Percentiles rank a stretch among this genome's conserved stretches.
phyloP scores from a whole-genome alignment of 768 basidiomycete genomes.

The Cyclocybe cylindracea region DNA sequence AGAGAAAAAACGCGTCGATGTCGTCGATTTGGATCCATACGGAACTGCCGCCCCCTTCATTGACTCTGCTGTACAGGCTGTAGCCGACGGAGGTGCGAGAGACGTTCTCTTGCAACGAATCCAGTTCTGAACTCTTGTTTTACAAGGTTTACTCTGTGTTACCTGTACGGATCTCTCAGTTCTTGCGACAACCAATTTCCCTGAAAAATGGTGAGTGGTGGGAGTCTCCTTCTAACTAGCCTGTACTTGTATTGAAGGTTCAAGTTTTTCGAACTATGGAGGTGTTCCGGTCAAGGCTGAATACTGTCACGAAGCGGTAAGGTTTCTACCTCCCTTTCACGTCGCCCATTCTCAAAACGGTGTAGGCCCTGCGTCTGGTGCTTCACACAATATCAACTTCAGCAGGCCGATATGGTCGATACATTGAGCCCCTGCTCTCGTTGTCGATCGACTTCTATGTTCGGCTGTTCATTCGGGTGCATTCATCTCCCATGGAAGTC shows the following conservation, averaged over 20 bases:
- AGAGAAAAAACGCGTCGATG: conserved; percentile 77
- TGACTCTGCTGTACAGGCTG: conserved; percentile 87
- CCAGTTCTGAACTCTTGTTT: background rate
- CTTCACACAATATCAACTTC: conserved; percentile 83
- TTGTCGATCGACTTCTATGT: conserved; percentile 98
- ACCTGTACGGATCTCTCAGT: conserved; percentile 97
- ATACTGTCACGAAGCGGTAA: conserved; percentile 90
- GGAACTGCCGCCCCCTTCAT: conserved; percentile 97
- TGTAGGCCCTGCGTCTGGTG: conserved; percentile 87
- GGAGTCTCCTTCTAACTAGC: background rate
- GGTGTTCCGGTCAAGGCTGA: conserved; percentile 90
- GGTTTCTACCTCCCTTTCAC: conserved; percentile 21
- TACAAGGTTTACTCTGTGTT: conserved; percentile 82
- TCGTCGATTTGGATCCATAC: conserved; percentile 97
- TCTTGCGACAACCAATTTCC: conserved; percentile 89
- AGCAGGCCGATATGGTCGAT: conserved; percentile 90
- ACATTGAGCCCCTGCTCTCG: conserved; percentile 85
- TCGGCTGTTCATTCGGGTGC: conserved; percentile 83
- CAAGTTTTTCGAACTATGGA: conserved; percentile 93
- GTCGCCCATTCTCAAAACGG: background rate
- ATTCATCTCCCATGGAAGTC: conserved; percentile 75
- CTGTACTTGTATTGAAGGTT: background rate
- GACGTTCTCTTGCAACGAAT: conserved; percentile 13
- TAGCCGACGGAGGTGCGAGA: conserved; percentile 78
- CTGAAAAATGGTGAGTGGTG: conserved; percentile 85